These are phyloP conservation scores for Postia placenta DNA, from an alignment of 768 basidiomycete genomes.

Conservation along the genomic window DNA sequence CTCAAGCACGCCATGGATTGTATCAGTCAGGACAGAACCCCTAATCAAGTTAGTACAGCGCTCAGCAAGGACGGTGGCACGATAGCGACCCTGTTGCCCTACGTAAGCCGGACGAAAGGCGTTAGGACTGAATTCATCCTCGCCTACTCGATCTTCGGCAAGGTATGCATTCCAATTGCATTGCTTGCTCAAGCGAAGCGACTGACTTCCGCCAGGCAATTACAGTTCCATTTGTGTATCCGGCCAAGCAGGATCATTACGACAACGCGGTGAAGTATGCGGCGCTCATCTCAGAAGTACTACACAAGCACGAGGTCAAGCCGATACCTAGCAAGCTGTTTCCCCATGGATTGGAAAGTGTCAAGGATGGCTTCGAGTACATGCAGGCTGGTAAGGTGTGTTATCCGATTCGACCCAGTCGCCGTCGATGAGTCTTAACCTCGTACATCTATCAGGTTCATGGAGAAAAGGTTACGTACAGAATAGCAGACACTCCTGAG, in stretches of 20 bases:
- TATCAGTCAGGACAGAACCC: conserved; percentile 6
- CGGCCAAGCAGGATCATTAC: background rate
- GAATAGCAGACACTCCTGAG: background rate
- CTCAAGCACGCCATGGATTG: conserved; percentile 13
- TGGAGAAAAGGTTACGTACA: conserved; percentile 3
- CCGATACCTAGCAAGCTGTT: background rate
- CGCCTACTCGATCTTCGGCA: conserved; percentile 1
- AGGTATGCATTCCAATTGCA: background rate
- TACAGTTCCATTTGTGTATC: background rate
- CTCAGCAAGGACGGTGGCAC: conserved; percentile 5
- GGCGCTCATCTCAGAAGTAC: background rate
- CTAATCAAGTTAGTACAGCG: conserved; percentile 3
- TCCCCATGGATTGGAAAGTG: background rate
- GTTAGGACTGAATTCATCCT: background rate
- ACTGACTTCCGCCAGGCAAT: background rate
- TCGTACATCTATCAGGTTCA: background rate
- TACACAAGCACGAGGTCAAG: background rate
- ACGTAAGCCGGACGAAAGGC: conserved; percentile 1
- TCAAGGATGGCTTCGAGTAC: conserved; percentile 2
- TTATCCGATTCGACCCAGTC: background rate
- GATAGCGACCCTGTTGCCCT: conserved; percentile 2
- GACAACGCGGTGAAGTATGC: background rate
- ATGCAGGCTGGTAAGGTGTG: conserved; percentile 1
- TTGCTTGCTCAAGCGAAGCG: background rate
- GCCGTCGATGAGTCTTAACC: background rate